phyloP scores from a whole-genome alignment of 31 red algal species.

The Odonthalia washingtoniensis region DNA sequence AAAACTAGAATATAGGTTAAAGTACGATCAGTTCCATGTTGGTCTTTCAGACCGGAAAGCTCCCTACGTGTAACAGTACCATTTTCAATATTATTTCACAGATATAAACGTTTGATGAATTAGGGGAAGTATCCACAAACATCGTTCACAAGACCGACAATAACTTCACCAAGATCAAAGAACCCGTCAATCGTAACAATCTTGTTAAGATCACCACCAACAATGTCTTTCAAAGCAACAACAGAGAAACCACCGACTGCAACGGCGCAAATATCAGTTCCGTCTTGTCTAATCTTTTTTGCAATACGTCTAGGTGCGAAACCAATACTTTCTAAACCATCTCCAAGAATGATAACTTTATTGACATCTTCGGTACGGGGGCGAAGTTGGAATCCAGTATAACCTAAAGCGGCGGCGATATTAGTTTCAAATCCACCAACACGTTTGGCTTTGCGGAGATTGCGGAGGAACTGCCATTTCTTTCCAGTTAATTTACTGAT shows the following conservation, averaged over 20 bases:
- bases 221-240: not conserved
- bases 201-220: not conserved
- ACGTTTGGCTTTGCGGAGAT: not conserved
- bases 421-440: not conserved
- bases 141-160: not conserved
- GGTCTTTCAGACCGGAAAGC: no score
- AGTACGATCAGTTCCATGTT: no score
- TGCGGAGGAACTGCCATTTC: not conserved
- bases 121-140: slow-evolving; percentile 3
- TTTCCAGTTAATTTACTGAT: not conserved
- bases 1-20: no score
- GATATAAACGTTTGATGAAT: no score
- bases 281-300: not conserved
- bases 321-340: not conserved
- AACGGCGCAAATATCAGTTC: not conserved
- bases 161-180: not conserved
- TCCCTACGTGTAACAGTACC: no score
- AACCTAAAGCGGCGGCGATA: not conserved
- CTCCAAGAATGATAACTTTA: not conserved
- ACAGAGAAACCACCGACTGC: not conserved
- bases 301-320: not conserved
- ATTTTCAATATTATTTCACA: no score
- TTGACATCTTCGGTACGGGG: not conserved
- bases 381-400: not conserved
- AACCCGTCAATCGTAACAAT: not conserved